Conservation (phyloP, 352 stramenopile genomes). For the Phytophthora quininea region DNA sequence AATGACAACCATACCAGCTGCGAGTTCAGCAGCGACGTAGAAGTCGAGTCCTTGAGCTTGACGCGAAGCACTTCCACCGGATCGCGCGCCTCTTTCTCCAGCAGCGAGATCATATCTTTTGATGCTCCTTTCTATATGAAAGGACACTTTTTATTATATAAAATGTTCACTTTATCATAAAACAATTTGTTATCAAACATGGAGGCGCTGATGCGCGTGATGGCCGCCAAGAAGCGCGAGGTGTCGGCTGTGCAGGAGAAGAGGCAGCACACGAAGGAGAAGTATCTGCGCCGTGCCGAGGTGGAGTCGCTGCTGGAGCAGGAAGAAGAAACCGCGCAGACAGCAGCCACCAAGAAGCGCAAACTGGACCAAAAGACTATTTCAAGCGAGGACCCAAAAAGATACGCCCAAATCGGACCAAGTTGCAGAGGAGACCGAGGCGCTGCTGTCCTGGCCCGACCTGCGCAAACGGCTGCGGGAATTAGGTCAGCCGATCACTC, state of each 20-base stretch:
- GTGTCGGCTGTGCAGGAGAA: slow-evolving; percentile 64
- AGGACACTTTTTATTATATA: slow-evolving; percentile 9
- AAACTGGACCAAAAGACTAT: slow-evolving; percentile 30
- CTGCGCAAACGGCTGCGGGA: slow-evolving; percentile 84
- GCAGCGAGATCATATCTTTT: slow-evolving; percentile 71
- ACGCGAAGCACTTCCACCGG: slow-evolving; percentile 80
- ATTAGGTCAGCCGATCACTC: slow-evolving; percentile 80
- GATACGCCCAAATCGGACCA: neutral
- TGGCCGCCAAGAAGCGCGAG: slow-evolving; percentile 86
- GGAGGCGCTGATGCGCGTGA: slow-evolving; percentile 74
- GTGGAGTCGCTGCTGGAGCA: slow-evolving; percentile 68
- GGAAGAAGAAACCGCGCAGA: slow-evolving; percentile 10
- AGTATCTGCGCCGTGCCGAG: slow-evolving; percentile 81
- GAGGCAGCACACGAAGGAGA: slow-evolving; percentile 54
- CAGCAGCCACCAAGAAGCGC: slow-evolving; percentile 56
- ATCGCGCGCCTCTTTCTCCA: slow-evolving; percentile 85
- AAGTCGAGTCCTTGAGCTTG: slow-evolving; percentile 85
- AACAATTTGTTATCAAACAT: slow-evolving; percentile 31
- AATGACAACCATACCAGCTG: slow-evolving; percentile 51
- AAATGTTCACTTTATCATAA: neutral
- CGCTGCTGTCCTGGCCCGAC: slow-evolving; percentile 67
- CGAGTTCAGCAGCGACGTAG: slow-evolving; percentile 83
- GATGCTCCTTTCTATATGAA: slow-evolving; percentile 12
- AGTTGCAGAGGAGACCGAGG: slow-evolving; percentile 21
- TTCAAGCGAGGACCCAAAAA: slow-evolving; percentile 6